phyloP scores from a whole-genome alignment of 1,284 basidiomycete species.

The Puccinia horiana region DNA sequence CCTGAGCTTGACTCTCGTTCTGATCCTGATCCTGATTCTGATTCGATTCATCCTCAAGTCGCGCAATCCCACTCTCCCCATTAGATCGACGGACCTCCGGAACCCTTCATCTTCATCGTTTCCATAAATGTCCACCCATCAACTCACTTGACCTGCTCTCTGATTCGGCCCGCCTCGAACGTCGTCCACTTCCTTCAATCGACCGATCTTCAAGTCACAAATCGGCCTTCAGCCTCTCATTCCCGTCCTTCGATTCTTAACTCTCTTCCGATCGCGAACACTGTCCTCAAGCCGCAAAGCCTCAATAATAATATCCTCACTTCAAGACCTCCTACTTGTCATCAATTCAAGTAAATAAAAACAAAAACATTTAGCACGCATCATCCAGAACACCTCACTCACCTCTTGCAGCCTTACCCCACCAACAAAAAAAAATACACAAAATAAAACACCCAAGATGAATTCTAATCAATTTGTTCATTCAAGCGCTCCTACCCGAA shows the following conservation, averaged over 20 bases:
- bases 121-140: not conserved
- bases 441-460: conserved; percentile 13
- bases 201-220: no score
- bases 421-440: not conserved
- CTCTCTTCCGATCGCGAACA: conserved; percentile 7
- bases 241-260: not conserved
- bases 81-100: not conserved
- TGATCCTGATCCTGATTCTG: no score
- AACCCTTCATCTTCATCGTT: not conserved
- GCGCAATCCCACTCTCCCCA: not conserved
- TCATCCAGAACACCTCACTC: not conserved
- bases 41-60: not conserved
- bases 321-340: not conserved
- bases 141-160: not conserved
- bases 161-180: not conserved
- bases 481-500: conserved; percentile 87
- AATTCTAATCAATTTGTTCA: conserved; percentile 64
- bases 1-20: no score
- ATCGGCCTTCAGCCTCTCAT: not conserved
- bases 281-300: not conserved
- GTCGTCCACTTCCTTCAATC: not conserved
- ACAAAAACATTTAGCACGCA: not conserved
- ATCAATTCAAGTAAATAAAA: not conserved
- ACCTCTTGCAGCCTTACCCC: not conserved
- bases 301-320: not conserved